These are phyloP conservation scores for Cladosporium cucumerinum DNA, from an alignment of 2,329 filamentous ascomycete genomes.

Conservation along the genomic window DNA sequence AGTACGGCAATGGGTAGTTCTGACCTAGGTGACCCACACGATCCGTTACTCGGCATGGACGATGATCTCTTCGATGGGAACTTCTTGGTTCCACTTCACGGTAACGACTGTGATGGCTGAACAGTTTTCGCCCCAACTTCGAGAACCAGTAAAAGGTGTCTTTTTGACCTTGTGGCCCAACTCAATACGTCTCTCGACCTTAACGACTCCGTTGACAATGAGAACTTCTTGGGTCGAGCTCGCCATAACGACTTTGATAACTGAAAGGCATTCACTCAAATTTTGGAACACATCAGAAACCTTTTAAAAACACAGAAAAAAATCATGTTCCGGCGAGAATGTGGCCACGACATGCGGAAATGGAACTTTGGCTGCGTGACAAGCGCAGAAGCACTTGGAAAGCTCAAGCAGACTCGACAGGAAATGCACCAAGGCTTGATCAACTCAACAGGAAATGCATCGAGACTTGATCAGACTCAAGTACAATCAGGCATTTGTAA, in stretches of 20 bases:
- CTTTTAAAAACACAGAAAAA: background rate
- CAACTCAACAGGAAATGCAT: background rate
- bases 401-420: background rate
- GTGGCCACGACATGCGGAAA: background rate
- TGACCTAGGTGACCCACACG: background rate
- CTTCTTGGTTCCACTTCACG: background rate
- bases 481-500: background rate
- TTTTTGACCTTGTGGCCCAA: background rate
- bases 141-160: background rate
- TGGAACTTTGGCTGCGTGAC: background rate
- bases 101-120: background rate
- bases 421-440: background rate
- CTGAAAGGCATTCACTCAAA: background rate
- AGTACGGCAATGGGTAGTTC: background rate
- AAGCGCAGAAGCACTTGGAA: background rate
- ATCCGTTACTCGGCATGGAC: background rate
- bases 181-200: background rate
- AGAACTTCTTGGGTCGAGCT: no score
- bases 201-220: no score
- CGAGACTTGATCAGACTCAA: background rate
- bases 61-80: background rate
- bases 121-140: background rate
- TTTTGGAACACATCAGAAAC: background rate
- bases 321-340: background rate
- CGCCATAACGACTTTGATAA: background rate